phyloP scores from a whole-genome alignment of 192 early-diverging fungal genomes.

The Coemansia sp. region DNA sequence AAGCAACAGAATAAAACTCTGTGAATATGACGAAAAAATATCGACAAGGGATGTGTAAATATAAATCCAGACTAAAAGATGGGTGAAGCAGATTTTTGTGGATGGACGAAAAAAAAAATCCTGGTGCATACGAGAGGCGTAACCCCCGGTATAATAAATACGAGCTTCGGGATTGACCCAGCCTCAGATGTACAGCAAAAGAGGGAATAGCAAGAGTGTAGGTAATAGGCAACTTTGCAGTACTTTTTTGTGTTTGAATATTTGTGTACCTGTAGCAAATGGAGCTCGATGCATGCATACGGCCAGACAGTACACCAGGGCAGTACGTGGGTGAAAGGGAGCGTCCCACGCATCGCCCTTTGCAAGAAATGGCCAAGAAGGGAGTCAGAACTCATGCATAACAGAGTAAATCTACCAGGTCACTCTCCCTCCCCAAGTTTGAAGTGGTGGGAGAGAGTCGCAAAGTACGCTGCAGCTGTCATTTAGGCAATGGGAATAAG shows the following conservation, averaged over 20 bases:
- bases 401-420: neutral
- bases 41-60: too few relatives aligned
- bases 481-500: neutral
- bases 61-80: neutral
- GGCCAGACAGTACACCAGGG: conserved; percentile 8
- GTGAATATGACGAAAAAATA: neutral
- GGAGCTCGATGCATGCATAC: neutral
- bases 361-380: neutral
- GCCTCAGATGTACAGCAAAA: conserved; percentile 7
- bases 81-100: neutral
- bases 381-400: neutral
- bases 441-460: neutral
- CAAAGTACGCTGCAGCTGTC: neutral
- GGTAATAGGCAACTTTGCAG: neutral
- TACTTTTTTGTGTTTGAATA: conserved; percentile 1
- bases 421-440: neutral
- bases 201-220: neutral
- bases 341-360: neutral
- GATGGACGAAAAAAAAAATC: neutral
- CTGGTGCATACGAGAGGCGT: neutral
- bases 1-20: neutral
- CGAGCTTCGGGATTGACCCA: neutral
- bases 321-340: conserved; percentile 6
- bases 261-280: neutral
- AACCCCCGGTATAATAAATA: conserved; percentile 10